A percentile compares a stretch with the other conserved stretches of the same genome.
phyloP scores from a whole-genome alignment of 139 green algal genomes.

The Pseudopediastrum boryanum region DNA sequence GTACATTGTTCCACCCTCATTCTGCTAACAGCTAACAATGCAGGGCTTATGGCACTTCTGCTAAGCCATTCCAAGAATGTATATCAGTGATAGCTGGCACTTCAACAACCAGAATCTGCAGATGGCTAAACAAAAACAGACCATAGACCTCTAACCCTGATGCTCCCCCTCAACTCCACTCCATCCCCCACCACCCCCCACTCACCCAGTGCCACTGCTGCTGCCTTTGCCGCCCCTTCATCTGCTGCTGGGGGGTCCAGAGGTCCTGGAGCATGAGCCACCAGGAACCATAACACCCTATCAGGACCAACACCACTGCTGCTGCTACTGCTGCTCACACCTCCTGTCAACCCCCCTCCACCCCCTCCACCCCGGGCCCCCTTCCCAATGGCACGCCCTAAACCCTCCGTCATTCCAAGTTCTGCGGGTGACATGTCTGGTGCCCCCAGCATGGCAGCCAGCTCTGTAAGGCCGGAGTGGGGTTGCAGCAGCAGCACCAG shows the following conservation, averaged over 20 bases:
- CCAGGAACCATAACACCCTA: conserved; percentile 51
- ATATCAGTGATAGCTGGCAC: too few species aligned
- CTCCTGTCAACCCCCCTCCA: not conserved
- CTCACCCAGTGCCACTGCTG: conserved; percentile 29
- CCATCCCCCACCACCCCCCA: not conserved
- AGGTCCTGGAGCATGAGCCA: conserved; percentile 44
- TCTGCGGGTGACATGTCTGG: conserved; percentile 13
- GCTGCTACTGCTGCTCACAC: not conserved
- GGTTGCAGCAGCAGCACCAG: conserved; percentile 60
- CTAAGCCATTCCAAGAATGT: too few species aligned
- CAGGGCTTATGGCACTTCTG: too few species aligned
- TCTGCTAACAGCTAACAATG: too few species aligned
- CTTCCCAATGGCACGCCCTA: too few species aligned
- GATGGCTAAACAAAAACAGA: too few species aligned
- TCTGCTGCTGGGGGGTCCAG: conserved; percentile 43
- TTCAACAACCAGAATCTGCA: too few species aligned
- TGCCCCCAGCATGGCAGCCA: conserved; percentile 60
- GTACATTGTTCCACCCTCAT: too few species aligned
- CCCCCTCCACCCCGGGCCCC: not conserved
- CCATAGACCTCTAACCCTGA: too few species aligned
- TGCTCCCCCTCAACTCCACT: too few species aligned
- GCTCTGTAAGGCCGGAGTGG: conserved; percentile 61
- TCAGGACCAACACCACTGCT: conserved; percentile 18
- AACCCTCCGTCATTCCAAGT: too few species aligned
- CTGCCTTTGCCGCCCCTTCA: conserved; percentile 7